A percentile compares a stretch with the other conserved stretches of the same genome.
Conservation (phyloP, 306 rosid genomes). For the Rosa persica region DNA sequence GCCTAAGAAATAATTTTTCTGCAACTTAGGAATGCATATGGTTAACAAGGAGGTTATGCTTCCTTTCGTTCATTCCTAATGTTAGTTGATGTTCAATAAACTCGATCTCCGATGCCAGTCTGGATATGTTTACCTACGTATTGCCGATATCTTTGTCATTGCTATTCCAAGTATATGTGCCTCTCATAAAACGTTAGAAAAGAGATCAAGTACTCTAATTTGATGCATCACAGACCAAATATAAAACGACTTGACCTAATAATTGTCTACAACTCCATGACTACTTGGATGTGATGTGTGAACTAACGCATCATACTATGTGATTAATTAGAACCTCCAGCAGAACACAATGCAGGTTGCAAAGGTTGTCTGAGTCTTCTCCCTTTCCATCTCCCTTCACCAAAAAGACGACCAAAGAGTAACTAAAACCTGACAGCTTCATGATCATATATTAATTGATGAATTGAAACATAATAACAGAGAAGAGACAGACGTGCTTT, state of each 20-base stretch:
- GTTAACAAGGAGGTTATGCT: too few relatives aligned
- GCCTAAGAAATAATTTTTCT: too few relatives aligned
- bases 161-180: too few relatives aligned
- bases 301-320: not conserved
- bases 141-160: too few relatives aligned
- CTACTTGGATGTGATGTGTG: not conserved
- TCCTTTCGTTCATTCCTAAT: too few relatives aligned
- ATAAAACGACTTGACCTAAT: not conserved
- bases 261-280: not conserved
- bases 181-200: not conserved
- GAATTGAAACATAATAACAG: not conserved
- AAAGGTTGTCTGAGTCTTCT: conserved; percentile 10
- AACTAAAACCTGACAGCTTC: conserved; percentile 13
- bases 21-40: too few relatives aligned
- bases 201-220: not conserved
- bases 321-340: not conserved
- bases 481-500: conserved; percentile 9
- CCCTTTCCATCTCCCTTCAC: not conserved
- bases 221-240: not conserved
- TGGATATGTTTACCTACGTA: too few relatives aligned
- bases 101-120: too few relatives aligned
- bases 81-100: too few relatives aligned
- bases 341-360: not conserved
- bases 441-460: conserved; percentile 6
- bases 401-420: not conserved